phyloP scores from a whole-genome alignment of 257 asterid species.

The Solanum medicagineum region DNA sequence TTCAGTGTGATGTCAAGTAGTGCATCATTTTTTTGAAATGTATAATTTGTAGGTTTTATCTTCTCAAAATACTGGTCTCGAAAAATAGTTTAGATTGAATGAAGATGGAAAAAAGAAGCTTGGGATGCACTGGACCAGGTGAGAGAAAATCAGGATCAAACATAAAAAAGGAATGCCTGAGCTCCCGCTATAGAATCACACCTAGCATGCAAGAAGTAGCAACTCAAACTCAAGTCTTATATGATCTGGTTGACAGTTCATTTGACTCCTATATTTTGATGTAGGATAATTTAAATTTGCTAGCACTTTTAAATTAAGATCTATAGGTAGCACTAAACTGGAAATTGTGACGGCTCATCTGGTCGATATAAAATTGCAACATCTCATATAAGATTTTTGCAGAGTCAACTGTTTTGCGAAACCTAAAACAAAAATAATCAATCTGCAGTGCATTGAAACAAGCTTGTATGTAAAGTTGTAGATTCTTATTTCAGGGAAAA shows the following conservation, averaged over 20 bases:
- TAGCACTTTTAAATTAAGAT: not conserved
- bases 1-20: not conserved
- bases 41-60: not conserved
- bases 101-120: not conserved
- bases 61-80: not conserved
- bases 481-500: slow-evolving; percentile 29
- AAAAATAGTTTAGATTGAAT: not conserved
- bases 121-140: not conserved
- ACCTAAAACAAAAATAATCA: not conserved
- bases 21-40: not conserved
- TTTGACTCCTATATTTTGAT: not conserved
- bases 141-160: not conserved
- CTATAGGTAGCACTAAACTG: not conserved
- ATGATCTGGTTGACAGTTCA: not conserved
- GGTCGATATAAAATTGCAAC: not conserved
- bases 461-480: not conserved
- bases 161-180: not conserved
- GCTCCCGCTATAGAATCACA: not conserved
- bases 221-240: not conserved
- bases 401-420: not conserved
- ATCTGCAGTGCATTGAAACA: not conserved
- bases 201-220: not conserved
- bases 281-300: not conserved
- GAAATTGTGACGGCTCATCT: not conserved
- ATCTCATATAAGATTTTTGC: not conserved